Percentiles rank a stretch among this genome's conserved stretches.
Conservation (phyloP, 2,329 filamentous ascomycete genomes). For the Penicillium sp. region DNA sequence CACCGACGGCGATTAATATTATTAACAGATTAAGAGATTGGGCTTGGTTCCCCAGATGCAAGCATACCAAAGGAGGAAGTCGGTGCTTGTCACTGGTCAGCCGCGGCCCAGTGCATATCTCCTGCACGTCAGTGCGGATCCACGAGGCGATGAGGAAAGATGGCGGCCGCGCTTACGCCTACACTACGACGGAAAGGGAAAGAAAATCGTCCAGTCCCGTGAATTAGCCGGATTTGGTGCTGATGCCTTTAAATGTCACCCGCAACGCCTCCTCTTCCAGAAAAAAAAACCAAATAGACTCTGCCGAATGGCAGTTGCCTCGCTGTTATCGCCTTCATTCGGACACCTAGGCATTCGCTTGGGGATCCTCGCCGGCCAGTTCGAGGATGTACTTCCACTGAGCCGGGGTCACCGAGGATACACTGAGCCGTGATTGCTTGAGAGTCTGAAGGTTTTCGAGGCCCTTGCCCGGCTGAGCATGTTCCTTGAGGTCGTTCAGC, state of each 20-base stretch:
- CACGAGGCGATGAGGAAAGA: not conserved
- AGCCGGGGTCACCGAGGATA: conserved; percentile 58
- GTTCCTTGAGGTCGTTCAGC: conserved; percentile 72
- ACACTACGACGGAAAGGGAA: conserved; percentile 8
- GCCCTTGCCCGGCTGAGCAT: conserved; percentile 61
- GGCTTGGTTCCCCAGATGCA: not conserved
- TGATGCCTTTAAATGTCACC: not conserved
- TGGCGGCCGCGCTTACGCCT: not conserved
- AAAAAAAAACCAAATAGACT: not conserved
- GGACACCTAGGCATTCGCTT: conserved; percentile 20
- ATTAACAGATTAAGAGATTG: not conserved
- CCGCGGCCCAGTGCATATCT: not conserved
- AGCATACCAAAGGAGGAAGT: not conserved
- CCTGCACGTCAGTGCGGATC: not conserved
- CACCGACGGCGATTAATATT: not conserved
- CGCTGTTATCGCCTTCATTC: not conserved
- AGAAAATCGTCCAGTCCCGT: conserved; percentile 1
- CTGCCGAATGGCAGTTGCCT: not conserved
- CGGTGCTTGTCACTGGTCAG: not conserved
- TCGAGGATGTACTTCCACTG: conserved; percentile 58
- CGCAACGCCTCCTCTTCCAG: conserved; percentile 2
- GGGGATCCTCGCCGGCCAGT: conserved; percentile 45
- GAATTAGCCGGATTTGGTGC: not conserved
- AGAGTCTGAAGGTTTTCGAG: conserved; percentile 82
- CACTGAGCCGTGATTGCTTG: conserved; percentile 81